phyloP scores from a whole-genome alignment of 1,284 basidiomycete genomes.

The Pascua sp. region DNA sequence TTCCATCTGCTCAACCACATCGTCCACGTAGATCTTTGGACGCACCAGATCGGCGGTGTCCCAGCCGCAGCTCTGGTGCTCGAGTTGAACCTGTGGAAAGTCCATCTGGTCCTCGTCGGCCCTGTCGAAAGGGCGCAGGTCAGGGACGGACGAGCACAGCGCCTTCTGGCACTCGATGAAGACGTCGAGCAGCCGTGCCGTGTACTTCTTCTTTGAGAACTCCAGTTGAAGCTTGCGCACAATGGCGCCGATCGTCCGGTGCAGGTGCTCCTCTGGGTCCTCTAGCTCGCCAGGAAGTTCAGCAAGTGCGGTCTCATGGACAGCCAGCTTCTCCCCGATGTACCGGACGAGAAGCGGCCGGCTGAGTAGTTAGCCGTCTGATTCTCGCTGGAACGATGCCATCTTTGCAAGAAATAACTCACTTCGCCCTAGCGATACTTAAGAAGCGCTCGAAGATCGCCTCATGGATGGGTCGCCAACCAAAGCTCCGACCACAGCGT shows the following conservation, averaged over 20 bases:
- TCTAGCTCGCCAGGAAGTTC: conserved; percentile 3
- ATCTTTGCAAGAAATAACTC: neutral
- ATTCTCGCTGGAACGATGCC: too few species aligned
- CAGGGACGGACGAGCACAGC: conserved; percentile 5
- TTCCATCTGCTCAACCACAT: too few species aligned
- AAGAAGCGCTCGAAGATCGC: neutral
- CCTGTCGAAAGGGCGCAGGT: conserved; percentile 12
- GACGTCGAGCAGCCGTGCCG: neutral
- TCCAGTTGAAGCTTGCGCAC: neutral
- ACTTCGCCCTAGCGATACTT: conserved; percentile 9
- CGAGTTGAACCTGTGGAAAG: too few species aligned
- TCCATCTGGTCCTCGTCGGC: neutral
- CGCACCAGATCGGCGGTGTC: too few species aligned
- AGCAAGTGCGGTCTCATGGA: neutral
- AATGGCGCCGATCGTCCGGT: conserved; percentile 10
- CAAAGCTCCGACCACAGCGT: conserved; percentile 5
- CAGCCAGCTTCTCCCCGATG: neutral
- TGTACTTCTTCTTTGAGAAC: neutral
- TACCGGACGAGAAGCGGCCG: too few species aligned
- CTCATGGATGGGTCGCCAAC: conserved; percentile 4
- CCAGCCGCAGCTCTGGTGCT: too few species aligned
- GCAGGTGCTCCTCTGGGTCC: conserved; percentile 12
- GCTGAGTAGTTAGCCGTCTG: too few species aligned
- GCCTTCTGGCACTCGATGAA: conserved; percentile 1
- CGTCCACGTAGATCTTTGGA: too few species aligned